Conservation (phyloP, 495 filamentous ascomycete genomes). For the Neurospora pannonica region DNA sequence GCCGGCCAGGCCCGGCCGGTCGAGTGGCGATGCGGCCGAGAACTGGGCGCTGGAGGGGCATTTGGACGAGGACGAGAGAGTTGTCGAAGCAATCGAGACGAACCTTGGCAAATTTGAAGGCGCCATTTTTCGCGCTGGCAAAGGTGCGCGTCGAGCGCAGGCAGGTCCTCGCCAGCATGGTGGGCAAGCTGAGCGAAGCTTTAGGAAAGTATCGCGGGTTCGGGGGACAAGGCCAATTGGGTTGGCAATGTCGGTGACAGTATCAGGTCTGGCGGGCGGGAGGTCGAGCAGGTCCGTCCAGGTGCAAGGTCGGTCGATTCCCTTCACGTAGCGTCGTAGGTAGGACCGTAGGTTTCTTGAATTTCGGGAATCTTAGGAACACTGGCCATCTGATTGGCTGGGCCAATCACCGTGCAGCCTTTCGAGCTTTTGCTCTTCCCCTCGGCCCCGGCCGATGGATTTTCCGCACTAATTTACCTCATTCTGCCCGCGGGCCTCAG, state of each 20-base stretch:
- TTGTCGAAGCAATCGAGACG: constrained; percentile 14
- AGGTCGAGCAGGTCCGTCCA: constrained; percentile 20
- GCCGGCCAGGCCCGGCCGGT: background rate
- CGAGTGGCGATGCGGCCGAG: background rate
- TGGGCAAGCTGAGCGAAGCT: constrained; percentile 42
- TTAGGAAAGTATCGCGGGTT: constrained; percentile 23
- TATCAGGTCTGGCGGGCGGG: constrained; percentile 13
- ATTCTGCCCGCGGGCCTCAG: constrained; percentile 3
- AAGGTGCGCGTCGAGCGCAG: constrained; percentile 71
- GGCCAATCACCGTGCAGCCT: constrained; percentile 12
- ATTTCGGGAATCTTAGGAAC: constrained; percentile 33
- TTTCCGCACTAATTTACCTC: constrained; percentile 10
- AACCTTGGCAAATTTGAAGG: constrained; percentile 53
- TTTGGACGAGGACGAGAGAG: background rate
- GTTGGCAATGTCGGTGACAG: constrained; percentile 25
- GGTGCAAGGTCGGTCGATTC: constrained; percentile 5
- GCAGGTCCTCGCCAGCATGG: constrained; percentile 80
- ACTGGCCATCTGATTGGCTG: constrained; percentile 18
- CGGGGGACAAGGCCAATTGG: constrained; percentile 30
- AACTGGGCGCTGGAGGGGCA: background rate
- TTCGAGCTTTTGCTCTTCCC: background rate
- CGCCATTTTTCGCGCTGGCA: constrained; percentile 57
- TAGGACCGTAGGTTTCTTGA: constrained; percentile 21
- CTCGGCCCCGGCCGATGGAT: constrained; percentile 13
- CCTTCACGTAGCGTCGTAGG: background rate